Percentiles rank a stretch among this genome's conserved stretches.
phyloP scores from a whole-genome alignment of 371 early-diverging fungal genomes.

The Rhizopus arrhizus region DNA sequence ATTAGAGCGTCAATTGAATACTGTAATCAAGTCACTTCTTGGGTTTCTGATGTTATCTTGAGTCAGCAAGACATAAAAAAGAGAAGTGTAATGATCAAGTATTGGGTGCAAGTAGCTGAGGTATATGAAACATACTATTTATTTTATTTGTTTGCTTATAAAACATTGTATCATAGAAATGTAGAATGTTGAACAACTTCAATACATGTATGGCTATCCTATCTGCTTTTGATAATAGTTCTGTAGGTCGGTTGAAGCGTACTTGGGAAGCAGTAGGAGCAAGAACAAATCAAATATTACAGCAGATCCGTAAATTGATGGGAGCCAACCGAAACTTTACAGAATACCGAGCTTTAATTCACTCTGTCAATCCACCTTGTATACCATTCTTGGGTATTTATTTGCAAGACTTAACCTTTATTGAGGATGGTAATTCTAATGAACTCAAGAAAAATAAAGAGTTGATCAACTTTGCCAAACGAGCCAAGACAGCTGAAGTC shows the following conservation, averaged over 20 bases:
- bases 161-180: slow-evolving; percentile 33
- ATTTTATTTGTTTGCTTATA: slow-evolving; percentile 31
- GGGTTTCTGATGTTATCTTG: slow-evolving; percentile 86
- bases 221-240: slow-evolving; percentile 87
- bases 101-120: slow-evolving; percentile 83
- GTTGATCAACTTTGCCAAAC: slow-evolving; percentile 92
- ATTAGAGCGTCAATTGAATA: slow-evolving; percentile 77
- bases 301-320: slow-evolving; percentile 70
- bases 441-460: slow-evolving; percentile 56
- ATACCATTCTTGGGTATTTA: slow-evolving; percentile 93
- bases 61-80: slow-evolving; percentile 79
- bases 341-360: slow-evolving; percentile 85
- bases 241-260: slow-evolving; percentile 85
- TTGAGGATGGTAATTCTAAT: slow-evolving; percentile 91
- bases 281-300: slow-evolving; percentile 42
- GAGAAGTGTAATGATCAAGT: slow-evolving; percentile 74
- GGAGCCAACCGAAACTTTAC: slow-evolving; percentile 82
- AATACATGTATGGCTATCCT: slow-evolving; percentile 90
- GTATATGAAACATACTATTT: not conserved
- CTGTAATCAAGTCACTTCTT: slow-evolving; percentile 75
- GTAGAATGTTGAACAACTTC: slow-evolving; percentile 82
- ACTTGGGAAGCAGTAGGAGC: slow-evolving; percentile 74
- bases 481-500: slow-evolving; percentile 86
- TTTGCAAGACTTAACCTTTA: slow-evolving; percentile 91
- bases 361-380: slow-evolving; percentile 88